phyloP scores from a whole-genome alignment of 192 early-diverging fungal species.

The Rhizophagus clarus region DNA sequence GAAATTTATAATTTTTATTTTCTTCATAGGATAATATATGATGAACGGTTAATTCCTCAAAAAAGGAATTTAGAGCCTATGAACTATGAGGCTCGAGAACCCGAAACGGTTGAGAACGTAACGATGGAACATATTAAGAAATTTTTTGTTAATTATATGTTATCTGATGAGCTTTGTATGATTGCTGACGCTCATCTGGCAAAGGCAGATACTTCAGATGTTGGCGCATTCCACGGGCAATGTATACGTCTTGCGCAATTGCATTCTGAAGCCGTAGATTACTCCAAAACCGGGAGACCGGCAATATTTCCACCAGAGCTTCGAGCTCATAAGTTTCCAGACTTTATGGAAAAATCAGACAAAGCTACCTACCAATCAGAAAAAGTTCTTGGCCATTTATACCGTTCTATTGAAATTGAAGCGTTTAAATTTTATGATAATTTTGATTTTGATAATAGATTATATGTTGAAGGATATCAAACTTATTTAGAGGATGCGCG shows the following conservation, averaged over 20 bases:
- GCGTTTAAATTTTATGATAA: slow-evolving; percentile 50
- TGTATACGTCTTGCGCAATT: slow-evolving; percentile 66
- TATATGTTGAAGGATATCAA: slow-evolving; percentile 53
- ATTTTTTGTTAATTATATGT: slow-evolving; percentile 70
- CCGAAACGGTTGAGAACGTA: slow-evolving; percentile 40
- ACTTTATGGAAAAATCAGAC: slow-evolving; percentile 72
- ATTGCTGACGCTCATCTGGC: slow-evolving; percentile 75
- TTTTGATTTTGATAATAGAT: slow-evolving; percentile 39
- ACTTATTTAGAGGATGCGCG: slow-evolving; percentile 55
- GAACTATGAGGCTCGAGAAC: slow-evolving; percentile 52
- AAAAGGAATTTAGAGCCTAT: slow-evolving; percentile 47
- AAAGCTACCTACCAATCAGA: slow-evolving; percentile 54
- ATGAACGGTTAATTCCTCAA: slow-evolving; percentile 47
- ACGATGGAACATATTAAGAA: slow-evolving; percentile 51
- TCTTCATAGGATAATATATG: slow-evolving; percentile 54
- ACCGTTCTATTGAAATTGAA: slow-evolving; percentile 46
- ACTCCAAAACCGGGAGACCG: slow-evolving; percentile 67
- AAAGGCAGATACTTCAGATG: slow-evolving; percentile 49
- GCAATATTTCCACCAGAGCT: slow-evolving; percentile 49
- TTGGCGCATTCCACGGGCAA: slow-evolving; percentile 51
- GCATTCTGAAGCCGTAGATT: slow-evolving; percentile 77
- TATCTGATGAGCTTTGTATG: slow-evolving; percentile 63
- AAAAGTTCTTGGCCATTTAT: slow-evolving; percentile 59
- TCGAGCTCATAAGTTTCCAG: slow-evolving; percentile 53
- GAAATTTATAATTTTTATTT: not conserved